A percentile compares a stretch with the other conserved stretches of the same genome.
These are phyloP conservation scores for Penstemon newberryi DNA, from an alignment of 257 asterid genomes.

Conservation along the genomic window DNA sequence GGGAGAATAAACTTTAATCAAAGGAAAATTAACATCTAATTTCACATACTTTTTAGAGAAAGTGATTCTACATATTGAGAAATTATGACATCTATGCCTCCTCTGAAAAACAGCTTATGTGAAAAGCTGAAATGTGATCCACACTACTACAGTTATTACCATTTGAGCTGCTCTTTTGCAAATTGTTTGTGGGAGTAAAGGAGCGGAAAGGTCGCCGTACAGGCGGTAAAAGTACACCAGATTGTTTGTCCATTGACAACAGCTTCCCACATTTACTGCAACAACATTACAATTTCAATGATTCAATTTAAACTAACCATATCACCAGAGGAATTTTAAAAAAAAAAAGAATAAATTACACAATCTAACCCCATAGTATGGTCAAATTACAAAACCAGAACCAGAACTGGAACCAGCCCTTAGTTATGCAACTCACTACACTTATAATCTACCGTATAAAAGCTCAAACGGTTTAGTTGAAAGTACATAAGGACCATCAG, in stretches of 20 bases:
- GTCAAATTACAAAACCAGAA: too few species aligned
- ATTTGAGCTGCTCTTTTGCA: constrained; percentile 34
- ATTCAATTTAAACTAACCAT: background rate
- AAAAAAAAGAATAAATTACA: background rate
- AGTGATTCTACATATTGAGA: constrained; percentile 14
- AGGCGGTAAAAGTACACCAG: constrained; percentile 72
- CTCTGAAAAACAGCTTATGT: constrained; percentile 65
- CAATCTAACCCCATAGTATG: too few species aligned
- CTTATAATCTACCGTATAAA: too few species aligned
- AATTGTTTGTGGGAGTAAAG: constrained; percentile 34
- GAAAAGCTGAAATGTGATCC: constrained; percentile 55
- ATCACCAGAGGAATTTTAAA: background rate
- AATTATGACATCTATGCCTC: constrained; percentile 37
- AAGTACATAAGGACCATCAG: too few species aligned
- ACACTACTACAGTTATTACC: constrained; percentile 36
- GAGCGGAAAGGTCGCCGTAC: constrained; percentile 65
- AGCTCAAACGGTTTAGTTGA: too few species aligned
- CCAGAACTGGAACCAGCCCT: too few species aligned
- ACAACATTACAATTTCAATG: background rate
- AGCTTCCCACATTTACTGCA: constrained; percentile 84
- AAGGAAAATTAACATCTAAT: too few species aligned
- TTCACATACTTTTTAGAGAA: too few species aligned
- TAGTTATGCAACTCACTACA: too few species aligned
- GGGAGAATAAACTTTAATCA: too few species aligned
- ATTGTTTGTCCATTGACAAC: constrained; percentile 77